phyloP scores from a whole-genome alignment of 129 eudicot genomes.

The Centaurea solstitialis region DNA sequence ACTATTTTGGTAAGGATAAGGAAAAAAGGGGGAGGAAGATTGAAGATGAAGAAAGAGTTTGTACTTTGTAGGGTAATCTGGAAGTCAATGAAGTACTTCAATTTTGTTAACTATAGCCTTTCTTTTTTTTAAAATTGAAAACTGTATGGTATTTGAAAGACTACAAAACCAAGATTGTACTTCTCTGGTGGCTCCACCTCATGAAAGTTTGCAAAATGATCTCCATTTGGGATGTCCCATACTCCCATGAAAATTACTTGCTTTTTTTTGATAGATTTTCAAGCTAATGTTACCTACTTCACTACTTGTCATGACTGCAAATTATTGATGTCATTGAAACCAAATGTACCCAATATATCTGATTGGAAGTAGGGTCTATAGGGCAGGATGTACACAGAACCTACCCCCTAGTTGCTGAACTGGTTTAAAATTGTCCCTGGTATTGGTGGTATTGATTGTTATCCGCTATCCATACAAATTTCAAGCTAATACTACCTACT shows the following conservation, averaged over 20 bases:
- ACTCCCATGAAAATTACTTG: neutral
- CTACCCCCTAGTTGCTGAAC: too few relatives aligned
- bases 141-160: neutral
- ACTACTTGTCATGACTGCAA: neutral
- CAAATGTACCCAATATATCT: neutral
- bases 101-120: neutral
- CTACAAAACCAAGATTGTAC: slow-evolving; percentile 6
- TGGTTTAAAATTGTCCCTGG: too few relatives aligned
- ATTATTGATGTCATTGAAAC: neutral
- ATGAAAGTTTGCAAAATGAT: slow-evolving; percentile 3
- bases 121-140: neutral
- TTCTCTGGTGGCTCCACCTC: slow-evolving; percentile 10
- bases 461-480: neutral
- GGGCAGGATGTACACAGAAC: too few relatives aligned
- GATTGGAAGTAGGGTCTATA: too few relatives aligned
- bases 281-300: slow-evolving; percentile 1
- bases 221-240: neutral
- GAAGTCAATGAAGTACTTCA: slow-evolving; percentile 9
- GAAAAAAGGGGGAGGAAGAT: neutral
- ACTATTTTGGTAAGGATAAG: slow-evolving; percentile 1
- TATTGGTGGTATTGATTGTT: neutral
- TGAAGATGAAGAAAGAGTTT: slow-evolving; percentile 2
- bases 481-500: neutral
- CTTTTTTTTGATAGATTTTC: neutral
- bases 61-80: neutral